These are phyloP conservation scores for Epichloe amarillans DNA, from an alignment of 2,329 filamentous ascomycete genomes.

Conservation along the genomic window DNA sequence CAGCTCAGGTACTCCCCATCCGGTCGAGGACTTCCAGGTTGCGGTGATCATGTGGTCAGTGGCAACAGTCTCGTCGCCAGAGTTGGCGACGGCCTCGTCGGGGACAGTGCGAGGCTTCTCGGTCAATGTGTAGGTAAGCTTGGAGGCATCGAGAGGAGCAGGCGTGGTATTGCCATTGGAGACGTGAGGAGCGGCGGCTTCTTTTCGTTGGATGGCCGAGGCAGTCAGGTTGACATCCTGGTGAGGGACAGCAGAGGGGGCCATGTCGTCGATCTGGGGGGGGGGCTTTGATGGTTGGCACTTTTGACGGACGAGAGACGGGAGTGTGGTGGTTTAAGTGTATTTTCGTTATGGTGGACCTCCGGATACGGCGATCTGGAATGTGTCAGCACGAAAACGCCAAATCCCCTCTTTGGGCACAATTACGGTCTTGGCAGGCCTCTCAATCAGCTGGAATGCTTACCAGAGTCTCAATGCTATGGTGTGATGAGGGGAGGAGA, in stretches of 20 bases:
- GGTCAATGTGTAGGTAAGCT: constrained; percentile 42
- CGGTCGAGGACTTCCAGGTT: constrained; percentile 48
- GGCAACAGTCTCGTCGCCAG: constrained; percentile 41
- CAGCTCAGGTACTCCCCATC: constrained; percentile 64
- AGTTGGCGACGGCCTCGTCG: constrained; percentile 31
- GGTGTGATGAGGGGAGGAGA: too few relatives aligned
- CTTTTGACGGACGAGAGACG: not conserved
- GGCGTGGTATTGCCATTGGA: constrained; percentile 31
- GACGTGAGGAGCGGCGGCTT: constrained; percentile 22
- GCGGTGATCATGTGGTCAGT: constrained; percentile 85
- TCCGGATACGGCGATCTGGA: not conserved
- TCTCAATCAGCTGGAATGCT: not conserved
- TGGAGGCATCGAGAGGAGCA: constrained; percentile 48
- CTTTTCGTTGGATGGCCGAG: constrained; percentile 37
- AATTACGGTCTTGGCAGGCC: not conserved
- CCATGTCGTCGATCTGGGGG: constrained; percentile 22
- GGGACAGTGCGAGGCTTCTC: constrained; percentile 38
- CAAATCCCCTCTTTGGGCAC: not conserved
- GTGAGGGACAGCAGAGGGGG: constrained; percentile 30
- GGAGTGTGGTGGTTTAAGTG: not conserved
- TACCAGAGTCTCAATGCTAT: not conserved
- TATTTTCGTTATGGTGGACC: not conserved
- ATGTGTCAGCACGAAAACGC: not conserved
- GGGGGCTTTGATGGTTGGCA: too few relatives aligned
- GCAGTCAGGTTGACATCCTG: constrained; percentile 39